Percentiles rank a stretch among this genome's conserved stretches.
Conservation (phyloP, 2,329 filamentous ascomycete genomes). For the Ceratocystis destructans region DNA sequence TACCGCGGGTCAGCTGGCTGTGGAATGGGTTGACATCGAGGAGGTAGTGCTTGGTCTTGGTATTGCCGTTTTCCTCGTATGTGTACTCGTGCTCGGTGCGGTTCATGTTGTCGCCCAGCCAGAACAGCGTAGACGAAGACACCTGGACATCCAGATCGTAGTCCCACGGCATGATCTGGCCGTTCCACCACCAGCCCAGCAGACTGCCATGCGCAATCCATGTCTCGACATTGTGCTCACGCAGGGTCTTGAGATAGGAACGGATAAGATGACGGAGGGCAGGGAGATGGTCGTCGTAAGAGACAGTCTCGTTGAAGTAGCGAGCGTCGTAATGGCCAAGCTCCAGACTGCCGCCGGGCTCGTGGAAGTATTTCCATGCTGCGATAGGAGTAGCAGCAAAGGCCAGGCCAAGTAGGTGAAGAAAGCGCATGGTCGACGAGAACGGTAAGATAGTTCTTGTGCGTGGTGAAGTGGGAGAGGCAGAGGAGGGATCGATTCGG, state of each 20-base stretch:
- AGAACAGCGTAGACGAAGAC: slow-evolving; percentile 48
- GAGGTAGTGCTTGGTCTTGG: slow-evolving; percentile 43
- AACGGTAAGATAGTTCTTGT: background rate
- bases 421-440: slow-evolving; percentile 16
- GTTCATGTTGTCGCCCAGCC: slow-evolving; percentile 54
- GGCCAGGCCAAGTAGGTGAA: slow-evolving; percentile 14
- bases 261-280: slow-evolving; percentile 56
- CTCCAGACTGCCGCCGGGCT: slow-evolving; percentile 45
- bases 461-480: background rate
- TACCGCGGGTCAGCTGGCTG: slow-evolving; percentile 44
- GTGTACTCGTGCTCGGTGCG: slow-evolving; percentile 49
- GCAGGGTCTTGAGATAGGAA: slow-evolving; percentile 57
- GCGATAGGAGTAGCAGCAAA: slow-evolving; percentile 15
- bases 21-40: slow-evolving; percentile 66
- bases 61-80: slow-evolving; percentile 32
- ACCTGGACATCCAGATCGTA: slow-evolving; percentile 76
- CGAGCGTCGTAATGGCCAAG: slow-evolving; percentile 62
- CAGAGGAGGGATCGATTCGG: background rate
- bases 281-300: slow-evolving; percentile 51
- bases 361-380: slow-evolving; percentile 48
- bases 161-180: slow-evolving; percentile 66
- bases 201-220: slow-evolving; percentile 80
- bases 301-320: slow-evolving; percentile 50
- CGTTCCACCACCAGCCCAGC: slow-evolving; percentile 84
- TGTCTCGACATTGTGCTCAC: slow-evolving; percentile 54